phyloP scores from a whole-genome alignment of 495 filamentous ascomycete species.

The Aspergillus ellipticus region DNA sequence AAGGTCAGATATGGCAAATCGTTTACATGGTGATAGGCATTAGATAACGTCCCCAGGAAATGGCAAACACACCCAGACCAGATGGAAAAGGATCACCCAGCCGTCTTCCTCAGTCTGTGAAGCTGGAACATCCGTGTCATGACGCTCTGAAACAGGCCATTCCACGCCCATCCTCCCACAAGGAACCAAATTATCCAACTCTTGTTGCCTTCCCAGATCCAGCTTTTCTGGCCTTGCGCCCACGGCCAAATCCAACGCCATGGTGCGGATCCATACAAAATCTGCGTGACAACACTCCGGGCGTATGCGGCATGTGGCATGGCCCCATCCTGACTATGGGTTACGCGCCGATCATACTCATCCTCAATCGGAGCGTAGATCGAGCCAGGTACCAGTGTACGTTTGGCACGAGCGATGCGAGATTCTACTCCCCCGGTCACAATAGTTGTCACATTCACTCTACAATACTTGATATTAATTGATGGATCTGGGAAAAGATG shows the following conservation, averaged over 20 bases:
- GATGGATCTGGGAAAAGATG: background rate
- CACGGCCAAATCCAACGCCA: conserved; percentile 49
- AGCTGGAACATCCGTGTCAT: conserved; percentile 49
- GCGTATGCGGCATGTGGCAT: conserved; percentile 55
- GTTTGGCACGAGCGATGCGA: conserved; percentile 51
- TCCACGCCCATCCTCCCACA: conserved; percentile 40
- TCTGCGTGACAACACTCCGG: conserved; percentile 50
- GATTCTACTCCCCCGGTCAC: conserved; percentile 61
- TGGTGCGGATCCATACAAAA: conserved; percentile 44
- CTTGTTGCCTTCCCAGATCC: conserved; percentile 53
- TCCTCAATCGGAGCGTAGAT: conserved; percentile 50
- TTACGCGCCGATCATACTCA: conserved; percentile 49
- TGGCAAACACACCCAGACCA: too few relatives aligned
- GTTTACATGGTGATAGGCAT: conserved; percentile 8
- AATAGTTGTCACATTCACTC: conserved; percentile 52
- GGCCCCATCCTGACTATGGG: conserved; percentile 54
- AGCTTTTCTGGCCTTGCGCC: conserved; percentile 38
- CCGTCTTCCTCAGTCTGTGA: conserved; percentile 28
- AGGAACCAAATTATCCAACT: conserved; percentile 49
- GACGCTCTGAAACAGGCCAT: conserved; percentile 35
- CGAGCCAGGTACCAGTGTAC: conserved; percentile 43
- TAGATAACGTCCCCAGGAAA: background rate
- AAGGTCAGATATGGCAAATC: conserved; percentile 11
- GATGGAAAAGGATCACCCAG: too few relatives aligned
- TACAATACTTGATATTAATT: conserved; percentile 8